Conservation (phyloP, 768 basidiomycete species). For the Mycena filopes region DNA sequence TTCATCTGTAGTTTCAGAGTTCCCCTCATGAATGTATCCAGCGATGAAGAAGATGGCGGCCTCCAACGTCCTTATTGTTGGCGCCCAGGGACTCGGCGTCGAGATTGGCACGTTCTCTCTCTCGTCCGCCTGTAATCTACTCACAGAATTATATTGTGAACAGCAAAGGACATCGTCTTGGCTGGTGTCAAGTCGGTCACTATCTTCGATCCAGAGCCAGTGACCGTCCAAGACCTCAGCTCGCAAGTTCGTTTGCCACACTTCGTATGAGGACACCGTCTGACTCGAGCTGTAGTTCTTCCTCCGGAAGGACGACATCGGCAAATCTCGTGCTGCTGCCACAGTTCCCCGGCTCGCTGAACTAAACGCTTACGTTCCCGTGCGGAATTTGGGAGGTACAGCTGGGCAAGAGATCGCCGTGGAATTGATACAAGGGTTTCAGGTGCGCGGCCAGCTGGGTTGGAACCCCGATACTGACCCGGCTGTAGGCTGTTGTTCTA, state of each 20-base stretch:
- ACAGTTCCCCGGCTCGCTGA: conserved; percentile 92
- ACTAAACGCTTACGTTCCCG: conserved; percentile 95
- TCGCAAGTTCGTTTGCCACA: conserved; percentile 75
- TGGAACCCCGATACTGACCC: conserved; percentile 20
- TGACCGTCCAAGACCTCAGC: conserved; percentile 89
- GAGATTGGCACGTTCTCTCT: conserved; percentile 77
- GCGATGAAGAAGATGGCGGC: conserved; percentile 99
- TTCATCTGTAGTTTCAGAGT: background rate
- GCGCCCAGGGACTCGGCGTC: conserved; percentile 90
- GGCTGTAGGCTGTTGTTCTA: conserved; percentile 83
- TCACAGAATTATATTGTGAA: conserved; percentile 16
- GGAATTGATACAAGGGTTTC: conserved; percentile 88
- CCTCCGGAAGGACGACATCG: conserved; percentile 87
- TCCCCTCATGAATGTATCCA: conserved; percentile 44
- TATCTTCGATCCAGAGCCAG: conserved; percentile 91
- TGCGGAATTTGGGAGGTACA: conserved; percentile 83
- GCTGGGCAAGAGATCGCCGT: conserved; percentile 82
- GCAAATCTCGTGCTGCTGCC: conserved; percentile 87
- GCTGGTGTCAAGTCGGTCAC: conserved; percentile 99
- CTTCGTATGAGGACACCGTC: conserved; percentile 11
- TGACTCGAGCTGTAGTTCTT: conserved; percentile 77
- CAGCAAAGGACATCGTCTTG: conserved; percentile 94
- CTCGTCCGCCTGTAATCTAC: conserved; percentile 10
- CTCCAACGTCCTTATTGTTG: conserved; percentile 94
- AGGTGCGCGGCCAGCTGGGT: conserved; percentile 59